Base-by-base conservation (phyloP, 352 stramenopile species). In the Globisporangium heterothallicum region DNA sequence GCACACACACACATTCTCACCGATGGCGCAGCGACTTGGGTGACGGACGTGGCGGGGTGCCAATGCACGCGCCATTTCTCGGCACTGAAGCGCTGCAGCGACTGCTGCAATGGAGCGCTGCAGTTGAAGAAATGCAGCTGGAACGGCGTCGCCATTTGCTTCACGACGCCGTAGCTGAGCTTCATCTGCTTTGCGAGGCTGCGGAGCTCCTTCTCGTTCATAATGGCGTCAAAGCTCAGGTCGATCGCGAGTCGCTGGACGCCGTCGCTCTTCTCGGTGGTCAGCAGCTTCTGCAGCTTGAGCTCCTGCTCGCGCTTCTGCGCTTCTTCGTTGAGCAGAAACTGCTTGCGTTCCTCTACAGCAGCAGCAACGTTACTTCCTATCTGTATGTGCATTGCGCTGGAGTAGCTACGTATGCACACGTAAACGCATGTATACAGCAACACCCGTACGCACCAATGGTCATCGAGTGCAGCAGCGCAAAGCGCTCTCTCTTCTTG, bases 161-260 rank as follows among this genome's bases (percentile, higher is more conserved):
- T 86, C 24, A 88, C 54, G 3, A 52, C 53, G 10, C 78, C 81
- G 43, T 92, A 92, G 48, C 74, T 73, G 45, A 89, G 66, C 59
- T 88, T 88, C 24, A 92, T 35, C 52, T 92, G 81, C n/a, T 89
- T 92, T 21, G 66, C 57, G 6, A 92, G 53, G 49, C 81, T 92
- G 49, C 60, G 70, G 19, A 89, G 45, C 42, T 92, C 81, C 67
- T 92, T 92, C 22, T 84, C 70, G 65, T 86, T 92, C 81, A 92
- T 92, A 63, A 92, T 88, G 42, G 42, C 67, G 49, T 92, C 78
- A 55, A 86, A 92, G 47, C 74, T 58, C 51, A 88, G 59, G 54
- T 92, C 81, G 18, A 92, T 70, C 7, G 70, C 76, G 26, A 92
- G 59, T 3, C 63, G 68, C 52, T 86, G 69, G 42, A 35, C 49